These are phyloP conservation scores for Geotrichum cucujoidarum DNA, from an alignment of 1,139 yeast species.

Conservation along the genomic window DNA sequence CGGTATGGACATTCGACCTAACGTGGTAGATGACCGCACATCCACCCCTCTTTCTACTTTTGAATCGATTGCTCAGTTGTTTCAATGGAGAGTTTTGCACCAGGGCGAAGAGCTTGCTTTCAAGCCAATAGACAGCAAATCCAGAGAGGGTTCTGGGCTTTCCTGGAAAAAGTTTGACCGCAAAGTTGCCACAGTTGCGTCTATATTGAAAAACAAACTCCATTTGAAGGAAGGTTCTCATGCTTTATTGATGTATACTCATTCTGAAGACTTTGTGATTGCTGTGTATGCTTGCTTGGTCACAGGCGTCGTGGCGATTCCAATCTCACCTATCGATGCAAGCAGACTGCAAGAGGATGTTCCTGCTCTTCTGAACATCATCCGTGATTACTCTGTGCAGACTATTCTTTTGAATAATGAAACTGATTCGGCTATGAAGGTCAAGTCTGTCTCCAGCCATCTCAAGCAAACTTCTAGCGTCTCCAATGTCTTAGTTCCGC, in stretches of 20 bases:
- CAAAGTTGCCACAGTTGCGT: slow-evolving; percentile 67
- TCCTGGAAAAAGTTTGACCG: slow-evolving; percentile 86
- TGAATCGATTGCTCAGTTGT: slow-evolving; percentile 61
- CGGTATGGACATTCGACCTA: slow-evolving; percentile 68
- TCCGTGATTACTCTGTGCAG: slow-evolving; percentile 64
- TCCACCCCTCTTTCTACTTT: slow-evolving; percentile 70
- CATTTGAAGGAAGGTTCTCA: slow-evolving; percentile 60
- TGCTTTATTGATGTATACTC: slow-evolving; percentile 76
- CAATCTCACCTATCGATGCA: slow-evolving; percentile 70
- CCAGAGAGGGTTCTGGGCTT: slow-evolving; percentile 48
- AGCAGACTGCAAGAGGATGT: slow-evolving; percentile 70
- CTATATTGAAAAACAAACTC: slow-evolving; percentile 48
- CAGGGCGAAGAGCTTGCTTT: slow-evolving; percentile 80
- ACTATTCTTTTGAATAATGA: slow-evolving; percentile 77
- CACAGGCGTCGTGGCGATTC: slow-evolving; percentile 75
- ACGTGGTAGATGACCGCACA: slow-evolving; percentile 71
- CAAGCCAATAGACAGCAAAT: slow-evolving; percentile 48
- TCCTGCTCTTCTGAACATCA: slow-evolving; percentile 58
- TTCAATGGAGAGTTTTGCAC: slow-evolving; percentile 71
- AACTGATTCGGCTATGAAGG: slow-evolving; percentile 60
- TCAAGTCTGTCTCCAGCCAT: slow-evolving; percentile 60
- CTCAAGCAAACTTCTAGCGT: slow-evolving; percentile 51
- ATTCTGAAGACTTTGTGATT: slow-evolving; percentile 79
- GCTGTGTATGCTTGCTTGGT: slow-evolving; percentile 83
- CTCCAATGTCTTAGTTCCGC: slow-evolving; percentile 45